Percentiles rank a stretch among this genome's conserved stretches.
Conservation (phyloP, 2,329 filamentous ascomycete species). For the Xylaria arbuscula region DNA sequence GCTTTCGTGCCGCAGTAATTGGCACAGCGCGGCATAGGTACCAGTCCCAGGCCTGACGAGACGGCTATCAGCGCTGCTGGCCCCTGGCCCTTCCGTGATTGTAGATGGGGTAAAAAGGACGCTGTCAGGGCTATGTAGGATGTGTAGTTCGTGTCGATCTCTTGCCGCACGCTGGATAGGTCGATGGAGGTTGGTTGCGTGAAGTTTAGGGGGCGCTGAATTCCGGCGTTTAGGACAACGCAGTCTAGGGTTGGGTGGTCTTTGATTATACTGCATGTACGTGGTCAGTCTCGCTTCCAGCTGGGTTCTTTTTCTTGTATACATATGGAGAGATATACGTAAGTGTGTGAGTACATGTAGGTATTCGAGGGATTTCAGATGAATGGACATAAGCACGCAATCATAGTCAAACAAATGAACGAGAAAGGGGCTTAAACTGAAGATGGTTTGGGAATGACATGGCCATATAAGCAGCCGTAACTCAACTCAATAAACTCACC, state of each 20-base stretch:
- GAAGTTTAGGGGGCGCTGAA: slow-evolving; percentile 63
- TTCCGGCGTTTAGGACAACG: slow-evolving; percentile 67
- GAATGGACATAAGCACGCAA: not conserved
- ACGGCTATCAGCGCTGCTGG: slow-evolving; percentile 50
- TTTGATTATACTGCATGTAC: slow-evolving; percentile 48
- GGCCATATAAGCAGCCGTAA: too few relatives aligned
- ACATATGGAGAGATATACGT: not conserved
- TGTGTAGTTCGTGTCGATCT: slow-evolving; percentile 62
- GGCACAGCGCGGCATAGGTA: slow-evolving; percentile 59
- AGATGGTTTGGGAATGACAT: not conserved
- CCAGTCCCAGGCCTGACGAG: slow-evolving; percentile 58
- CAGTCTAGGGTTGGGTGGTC: slow-evolving; percentile 64
- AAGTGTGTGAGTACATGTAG: not conserved
- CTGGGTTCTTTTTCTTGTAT: too few relatives aligned
- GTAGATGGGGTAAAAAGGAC: slow-evolving; percentile 60
- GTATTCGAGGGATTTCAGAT: not conserved
- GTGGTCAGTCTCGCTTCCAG: too few relatives aligned
- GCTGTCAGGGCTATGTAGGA: slow-evolving; percentile 58
- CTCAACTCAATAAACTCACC: slow-evolving; percentile 46
- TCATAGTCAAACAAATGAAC: not conserved
- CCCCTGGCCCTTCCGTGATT: slow-evolving; percentile 35
- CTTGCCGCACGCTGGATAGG: slow-evolving; percentile 53
- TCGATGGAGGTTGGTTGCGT: slow-evolving; percentile 53
- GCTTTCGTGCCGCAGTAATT: slow-evolving; percentile 67
- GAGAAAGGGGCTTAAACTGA: not conserved